phyloP scores from a whole-genome alignment of 2,329 filamentous ascomycete genomes.

The Fusarium foetens region DNA sequence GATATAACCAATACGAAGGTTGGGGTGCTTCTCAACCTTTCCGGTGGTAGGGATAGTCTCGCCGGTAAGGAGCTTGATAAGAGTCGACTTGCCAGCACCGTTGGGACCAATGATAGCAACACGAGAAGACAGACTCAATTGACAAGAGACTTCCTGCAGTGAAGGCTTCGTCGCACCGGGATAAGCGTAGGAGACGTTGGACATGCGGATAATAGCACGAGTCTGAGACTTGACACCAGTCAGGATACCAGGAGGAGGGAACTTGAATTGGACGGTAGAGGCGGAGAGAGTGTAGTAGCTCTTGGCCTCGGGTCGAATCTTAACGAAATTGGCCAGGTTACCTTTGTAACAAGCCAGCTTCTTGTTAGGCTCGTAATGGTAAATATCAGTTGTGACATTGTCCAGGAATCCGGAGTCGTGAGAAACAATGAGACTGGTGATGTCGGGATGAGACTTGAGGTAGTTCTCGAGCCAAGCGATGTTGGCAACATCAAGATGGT shows the following conservation, averaged over 20 bases:
- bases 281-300: constrained; percentile 97
- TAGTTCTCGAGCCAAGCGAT: constrained; percentile 97
- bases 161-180: constrained; percentile 89
- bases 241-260: constrained; percentile 93
- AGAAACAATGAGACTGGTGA: constrained; percentile 96
- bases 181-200: constrained; percentile 90
- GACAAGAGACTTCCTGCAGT: constrained; percentile 86
- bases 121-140: constrained; percentile 87
- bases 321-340: constrained; percentile 85
- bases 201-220: constrained; percentile 94
- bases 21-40: constrained; percentile 97
- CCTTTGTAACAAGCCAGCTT: constrained; percentile 90
- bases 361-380: constrained; percentile 96
- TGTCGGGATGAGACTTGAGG: constrained; percentile 93
- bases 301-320: constrained; percentile 91
- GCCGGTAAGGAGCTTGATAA: constrained; percentile 96
- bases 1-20: constrained; percentile 98
- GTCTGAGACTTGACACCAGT: constrained; percentile 96
- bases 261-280: constrained; percentile 94
- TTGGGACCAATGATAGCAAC: constrained; percentile 97
- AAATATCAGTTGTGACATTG: constrained; percentile 97
- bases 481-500: constrained; percentile 96
- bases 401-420: constrained; percentile 99
- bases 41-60: constrained; percentile 86
- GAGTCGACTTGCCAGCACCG: constrained; percentile 96